Conservation (phyloP, 2,329 filamentous ascomycete species). For the Pyricularia sp. region DNA sequence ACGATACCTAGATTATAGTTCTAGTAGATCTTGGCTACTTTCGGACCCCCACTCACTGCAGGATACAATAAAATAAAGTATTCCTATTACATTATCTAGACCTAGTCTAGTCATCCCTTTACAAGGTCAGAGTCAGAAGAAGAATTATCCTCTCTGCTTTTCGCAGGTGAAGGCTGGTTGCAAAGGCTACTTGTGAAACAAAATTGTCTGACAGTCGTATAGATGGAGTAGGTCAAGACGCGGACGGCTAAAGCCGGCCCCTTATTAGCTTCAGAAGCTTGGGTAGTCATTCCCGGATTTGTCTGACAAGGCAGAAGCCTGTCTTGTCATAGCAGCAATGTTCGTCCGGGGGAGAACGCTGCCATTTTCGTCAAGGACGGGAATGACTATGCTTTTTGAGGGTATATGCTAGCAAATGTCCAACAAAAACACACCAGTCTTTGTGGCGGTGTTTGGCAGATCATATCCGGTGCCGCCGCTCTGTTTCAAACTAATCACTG, state of each 20-base stretch:
- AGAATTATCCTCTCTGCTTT: not conserved
- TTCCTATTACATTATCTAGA: too few relatives aligned
- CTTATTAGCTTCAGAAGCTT: not conserved
- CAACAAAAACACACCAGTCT: not conserved
- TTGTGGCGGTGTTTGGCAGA: not conserved
- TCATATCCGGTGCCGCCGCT: not conserved
- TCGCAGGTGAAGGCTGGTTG: not conserved
- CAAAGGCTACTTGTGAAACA: not conserved
- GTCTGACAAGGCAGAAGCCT: not conserved
- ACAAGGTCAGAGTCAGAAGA: not conserved
- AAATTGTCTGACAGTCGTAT: not conserved
- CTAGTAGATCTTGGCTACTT: too few relatives aligned
- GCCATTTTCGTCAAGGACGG: not conserved
- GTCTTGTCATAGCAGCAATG: not conserved
- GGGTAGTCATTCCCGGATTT: not conserved
- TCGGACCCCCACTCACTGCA: too few relatives aligned
- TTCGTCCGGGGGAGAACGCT: not conserved
- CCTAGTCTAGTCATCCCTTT: not conserved
- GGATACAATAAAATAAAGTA: not conserved
- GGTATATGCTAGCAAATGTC: not conserved
- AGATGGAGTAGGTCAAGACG: too few relatives aligned
- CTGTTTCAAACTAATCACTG: not conserved
- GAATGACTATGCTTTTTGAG: not conserved
- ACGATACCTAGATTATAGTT: too few relatives aligned
- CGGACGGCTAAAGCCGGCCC: too few relatives aligned